These are phyloP conservation scores for Vitis riparia DNA, from an alignment of 164 flowering plant genomes.

Conservation along the genomic window DNA sequence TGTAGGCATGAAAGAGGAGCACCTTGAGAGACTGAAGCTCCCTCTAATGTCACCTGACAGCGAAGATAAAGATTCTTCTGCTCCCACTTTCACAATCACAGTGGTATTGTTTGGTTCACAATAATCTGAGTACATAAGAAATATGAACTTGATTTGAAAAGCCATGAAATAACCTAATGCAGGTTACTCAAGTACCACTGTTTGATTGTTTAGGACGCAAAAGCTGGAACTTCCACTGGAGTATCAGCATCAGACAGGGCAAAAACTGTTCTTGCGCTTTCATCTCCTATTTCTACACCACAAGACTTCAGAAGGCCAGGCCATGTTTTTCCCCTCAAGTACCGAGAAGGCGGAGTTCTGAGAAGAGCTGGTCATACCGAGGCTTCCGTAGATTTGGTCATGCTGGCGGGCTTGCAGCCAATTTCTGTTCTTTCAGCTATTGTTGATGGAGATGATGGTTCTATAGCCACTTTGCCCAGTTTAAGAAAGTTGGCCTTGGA, in stretches of 20 bases:
- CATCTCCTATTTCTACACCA: slow-evolving; percentile 69
- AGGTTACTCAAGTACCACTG: background rate
- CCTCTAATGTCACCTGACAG: slow-evolving; percentile 72
- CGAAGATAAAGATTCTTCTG: slow-evolving; percentile 61
- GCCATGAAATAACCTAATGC: background rate
- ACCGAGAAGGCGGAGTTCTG: slow-evolving; percentile 81
- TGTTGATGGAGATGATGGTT: slow-evolving; percentile 72
- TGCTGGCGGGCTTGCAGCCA: slow-evolving; percentile 64
- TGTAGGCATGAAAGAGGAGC: slow-evolving; percentile 87
- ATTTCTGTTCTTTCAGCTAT: slow-evolving; percentile 76
- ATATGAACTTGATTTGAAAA: no score
- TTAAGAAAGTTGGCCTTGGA: slow-evolving; percentile 62
- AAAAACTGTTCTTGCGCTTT: slow-evolving; percentile 69
- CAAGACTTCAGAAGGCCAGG: slow-evolving; percentile 85
- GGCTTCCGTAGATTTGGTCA: slow-evolving; percentile 86
- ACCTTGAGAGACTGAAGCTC: slow-evolving; percentile 73
- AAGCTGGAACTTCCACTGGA: slow-evolving; percentile 73
- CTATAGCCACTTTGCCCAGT: slow-evolving; percentile 55
- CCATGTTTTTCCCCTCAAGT: slow-evolving; percentile 94
- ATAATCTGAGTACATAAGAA: no score
- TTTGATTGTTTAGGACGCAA: slow-evolving; percentile 57
- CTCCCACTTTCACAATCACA: slow-evolving; percentile 81
- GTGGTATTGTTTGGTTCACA: slow-evolving; percentile 50
- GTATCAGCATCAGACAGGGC: slow-evolving; percentile 90
- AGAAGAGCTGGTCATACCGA: slow-evolving; percentile 90